Percentiles rank a stretch among this genome's conserved stretches.
Evolutionary conservation across 2,329 filamentous ascomycete genomes (phyloP).

Genomic region (Didymella pomorum): DNA sequence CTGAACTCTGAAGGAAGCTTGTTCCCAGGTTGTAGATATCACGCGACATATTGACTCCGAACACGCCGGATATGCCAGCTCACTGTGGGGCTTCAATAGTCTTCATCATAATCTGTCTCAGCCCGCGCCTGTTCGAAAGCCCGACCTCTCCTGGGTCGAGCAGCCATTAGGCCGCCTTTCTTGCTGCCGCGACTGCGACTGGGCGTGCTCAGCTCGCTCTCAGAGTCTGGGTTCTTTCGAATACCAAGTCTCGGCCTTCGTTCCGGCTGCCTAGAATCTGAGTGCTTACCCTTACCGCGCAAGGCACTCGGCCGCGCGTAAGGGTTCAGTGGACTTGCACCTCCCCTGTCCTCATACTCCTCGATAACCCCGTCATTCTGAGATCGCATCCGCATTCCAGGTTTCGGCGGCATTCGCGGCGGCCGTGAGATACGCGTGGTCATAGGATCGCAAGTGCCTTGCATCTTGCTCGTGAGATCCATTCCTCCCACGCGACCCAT

Average conservation of each 20-base stretch:
- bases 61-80: neutral
- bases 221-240: neutral
- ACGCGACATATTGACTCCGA: neutral
- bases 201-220: neutral
- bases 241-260: neutral
- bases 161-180: neutral
- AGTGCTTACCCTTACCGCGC: conserved; percentile 9
- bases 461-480: neutral
- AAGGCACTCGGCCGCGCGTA: conserved; percentile 7
- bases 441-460: conserved; percentile 11
- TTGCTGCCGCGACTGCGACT: neutral
- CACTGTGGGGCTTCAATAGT: conserved; percentile 9
- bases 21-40: neutral
- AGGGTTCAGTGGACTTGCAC: neutral
- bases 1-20: neutral
- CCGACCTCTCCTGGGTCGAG: neutral
- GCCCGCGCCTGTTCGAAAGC: conserved; percentile 20
- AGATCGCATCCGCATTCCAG: conserved; percentile 8
- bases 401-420: conserved; percentile 16
- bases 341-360: neutral
- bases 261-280: neutral
- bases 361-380: neutral
- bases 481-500: neutral
- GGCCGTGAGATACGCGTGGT: conserved; percentile 3
- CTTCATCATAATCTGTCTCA: conserved; percentile 31